Base-by-base conservation (phyloP, 345 rosid species). In the Gossypium sturtianum region DNA sequence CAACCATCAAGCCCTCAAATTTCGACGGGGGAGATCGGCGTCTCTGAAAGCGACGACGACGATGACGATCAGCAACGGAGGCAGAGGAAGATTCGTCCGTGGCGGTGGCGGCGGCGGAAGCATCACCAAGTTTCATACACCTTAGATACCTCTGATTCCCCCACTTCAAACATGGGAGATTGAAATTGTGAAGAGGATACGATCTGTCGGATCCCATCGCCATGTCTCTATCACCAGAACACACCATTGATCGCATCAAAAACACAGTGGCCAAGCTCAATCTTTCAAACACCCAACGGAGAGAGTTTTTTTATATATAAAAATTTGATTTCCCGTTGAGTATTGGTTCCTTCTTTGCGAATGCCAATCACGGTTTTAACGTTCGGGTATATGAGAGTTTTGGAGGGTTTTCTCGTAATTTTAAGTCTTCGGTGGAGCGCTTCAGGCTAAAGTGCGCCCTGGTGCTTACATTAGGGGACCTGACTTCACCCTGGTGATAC, bases 121-220 rank as follows among this genome's bases (percentile, higher is more conserved):
- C 70, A 17, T 74, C 76, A 0, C 75, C 82, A 13, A 71, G 51
- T 51, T 84, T 87, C 83, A 81, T 75, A 74, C 91, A 86, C 54
- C 82, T 75, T 5, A 87, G 78, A 71, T 79, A 66, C 27, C 80
- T 72, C 83, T 85, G 91, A 66, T 61, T 66, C 0, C 90, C 90
- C 90, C 91, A 89, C 80, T 80, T 80, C 58, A 87, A 82, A 58
- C 79, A 79, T 25, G 89, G 85, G 57, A 89, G 78, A n/a, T 81
- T 67, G 85, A 86, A 85, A 80, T 83, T 87, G 81, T 80, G 84
- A 23, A 83, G 88, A 66, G 66, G 81, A 79, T 83, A 85, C 62
- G 88, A 80, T 84, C 90, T 82, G 85, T 84, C 88, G 13, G 75
- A 76, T 29, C 80, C 82, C 88, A 70, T 83, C 75, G 82, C 79